Evolutionary conservation across 345 rosid genomes (phyloP).

Genomic region (Eucalyptus pauciflora): DNA sequence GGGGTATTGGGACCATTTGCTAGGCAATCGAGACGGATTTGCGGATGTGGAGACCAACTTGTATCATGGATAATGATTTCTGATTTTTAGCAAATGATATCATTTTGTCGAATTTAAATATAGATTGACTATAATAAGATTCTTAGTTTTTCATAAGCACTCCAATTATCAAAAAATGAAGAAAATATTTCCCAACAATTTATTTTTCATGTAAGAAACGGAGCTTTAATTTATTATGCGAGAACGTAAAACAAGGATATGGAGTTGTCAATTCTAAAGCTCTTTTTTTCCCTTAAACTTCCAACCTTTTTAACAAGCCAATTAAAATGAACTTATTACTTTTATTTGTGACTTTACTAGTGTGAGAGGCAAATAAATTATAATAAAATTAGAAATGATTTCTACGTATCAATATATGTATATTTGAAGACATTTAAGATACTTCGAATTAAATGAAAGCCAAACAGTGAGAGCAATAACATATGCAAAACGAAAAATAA

Average conservation of each 20-base stretch:
- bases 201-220: neutral
- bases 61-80: neutral
- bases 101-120: neutral
- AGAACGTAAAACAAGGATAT: neutral
- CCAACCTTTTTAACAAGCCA: neutral
- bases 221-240: neutral
- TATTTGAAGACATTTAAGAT: neutral
- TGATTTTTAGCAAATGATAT: neutral
- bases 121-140: neutral
- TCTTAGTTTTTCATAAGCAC: neutral
- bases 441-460: neutral
- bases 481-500: neutral
- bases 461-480: neutral
- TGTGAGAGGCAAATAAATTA: neutral
- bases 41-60: neutral
- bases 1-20: neutral
- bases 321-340: neutral
- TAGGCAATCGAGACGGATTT: neutral
- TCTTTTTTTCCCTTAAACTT: neutral
- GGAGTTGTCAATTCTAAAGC: neutral
- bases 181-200: neutral
- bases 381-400: neutral
- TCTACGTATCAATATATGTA: neutral
- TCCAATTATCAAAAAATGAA: neutral
- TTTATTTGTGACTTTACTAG: neutral